Evolutionary conservation across 1,284 basidiomycete species (phyloP).

Genomic region (Ganoderma sinense): DNA sequence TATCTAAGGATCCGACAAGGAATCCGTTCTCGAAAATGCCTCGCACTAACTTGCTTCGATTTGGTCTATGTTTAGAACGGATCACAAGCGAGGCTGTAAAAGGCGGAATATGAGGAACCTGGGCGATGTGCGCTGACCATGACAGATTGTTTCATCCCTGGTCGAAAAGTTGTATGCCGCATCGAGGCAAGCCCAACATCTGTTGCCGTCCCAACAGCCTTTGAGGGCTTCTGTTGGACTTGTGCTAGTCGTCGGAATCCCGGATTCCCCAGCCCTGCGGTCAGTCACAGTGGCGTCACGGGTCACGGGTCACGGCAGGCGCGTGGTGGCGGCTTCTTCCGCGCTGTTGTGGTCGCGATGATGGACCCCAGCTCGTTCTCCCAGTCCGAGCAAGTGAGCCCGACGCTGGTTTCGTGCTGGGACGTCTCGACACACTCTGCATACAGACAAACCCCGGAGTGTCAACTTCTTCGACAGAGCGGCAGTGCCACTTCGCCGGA

Average conservation of each 20-base stretch:
- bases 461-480: background rate
- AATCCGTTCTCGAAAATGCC: background rate
- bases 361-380: background rate
- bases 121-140: background rate
- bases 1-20: background rate
- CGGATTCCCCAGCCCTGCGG: too few relatives aligned
- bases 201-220: slow-evolving; percentile 4
- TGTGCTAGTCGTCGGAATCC: too few relatives aligned
- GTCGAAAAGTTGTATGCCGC: background rate
- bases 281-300: background rate
- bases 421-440: background rate
- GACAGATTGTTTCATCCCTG: slow-evolving; percentile 1
- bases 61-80: slow-evolving; percentile 3
- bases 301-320: background rate
- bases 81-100: background rate
- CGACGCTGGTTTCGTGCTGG: background rate
- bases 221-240: background rate
- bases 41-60: background rate
- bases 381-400: background rate
- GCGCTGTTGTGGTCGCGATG: background rate
- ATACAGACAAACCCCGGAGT: background rate
- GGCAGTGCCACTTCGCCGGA: background rate
- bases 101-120: background rate
- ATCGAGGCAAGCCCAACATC: background rate
- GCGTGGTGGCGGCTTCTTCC: background rate